Base-by-base conservation (phyloP, 2,329 filamentous ascomycete genomes). In the Zelopaecilomyces penicillatus region DNA sequence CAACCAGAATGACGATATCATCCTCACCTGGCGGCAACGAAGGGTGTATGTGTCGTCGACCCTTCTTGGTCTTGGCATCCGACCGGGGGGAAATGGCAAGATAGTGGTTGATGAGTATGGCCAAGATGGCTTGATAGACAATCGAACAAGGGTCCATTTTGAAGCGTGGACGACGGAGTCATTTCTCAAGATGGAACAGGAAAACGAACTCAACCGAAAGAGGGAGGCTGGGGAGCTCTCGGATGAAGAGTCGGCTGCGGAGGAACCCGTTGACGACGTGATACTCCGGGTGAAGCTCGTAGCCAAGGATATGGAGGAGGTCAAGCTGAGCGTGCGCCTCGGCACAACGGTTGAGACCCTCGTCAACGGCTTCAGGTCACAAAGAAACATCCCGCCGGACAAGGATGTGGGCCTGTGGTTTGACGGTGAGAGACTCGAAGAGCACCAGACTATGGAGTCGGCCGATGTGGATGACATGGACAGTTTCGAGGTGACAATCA, bases 1-100 rank as follows among this genome's bases (percentile, higher is more conserved):
- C 3, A 67, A 74, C 3, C 60, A 73, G 27, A 64, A 71, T 2
- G 65, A 73, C 4, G 67, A 70, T 1, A 68, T 94, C 12, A 84
- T 93, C 54, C 73, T 97, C 44, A 93, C 87, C 0, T 95, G 87
- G 83, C 82, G 82, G 50, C 75, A 78, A 28, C 78, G 78, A 46
- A 78, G 79, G 47, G 65, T 95, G 3, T 95, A 85, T 59, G 79
- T 85, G 51, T 75, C 77, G n/a, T 87, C 85, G 5, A 90, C 83
- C 1, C 82, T 87, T 47, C 72, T 73, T 43, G 81, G 76, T 39
- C 66, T 95, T 5, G 81, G 82, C 5, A 74, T 93, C 38, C 58
- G 65, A 6, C 66, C 70, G 0, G 61, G 66, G 8, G 57, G 50
- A 5, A 56, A 57, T 9, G 62, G 73, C 5, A 72, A 73, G 35